Conservation (phyloP, 2,329 filamentous ascomycete genomes). For the Aspergillus hortae region DNA sequence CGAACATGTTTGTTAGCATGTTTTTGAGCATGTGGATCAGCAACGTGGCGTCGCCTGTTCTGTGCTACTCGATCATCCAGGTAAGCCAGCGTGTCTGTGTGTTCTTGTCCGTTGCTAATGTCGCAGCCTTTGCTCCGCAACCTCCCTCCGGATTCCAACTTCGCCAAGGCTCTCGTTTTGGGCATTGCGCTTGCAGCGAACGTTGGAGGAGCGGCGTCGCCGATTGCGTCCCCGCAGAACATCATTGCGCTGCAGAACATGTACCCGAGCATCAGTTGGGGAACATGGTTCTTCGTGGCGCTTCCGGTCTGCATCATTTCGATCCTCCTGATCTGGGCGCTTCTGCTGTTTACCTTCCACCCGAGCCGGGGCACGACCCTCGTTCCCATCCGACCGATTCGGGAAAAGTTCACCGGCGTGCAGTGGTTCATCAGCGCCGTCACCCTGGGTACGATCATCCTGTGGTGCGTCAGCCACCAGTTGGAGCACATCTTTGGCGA, state of each 20-base stretch:
- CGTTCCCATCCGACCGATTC: conserved; percentile 83
- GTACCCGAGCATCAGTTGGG: conserved; percentile 86
- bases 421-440: conserved; percentile 91
- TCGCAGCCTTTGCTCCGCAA: conserved; percentile 87
- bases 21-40: conserved; percentile 99
- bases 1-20: conserved; percentile 97
- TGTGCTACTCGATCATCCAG: conserved; percentile 97
- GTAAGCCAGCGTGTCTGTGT: conserved; percentile 41
- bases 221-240: conserved; percentile 96
- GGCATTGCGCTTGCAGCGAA: conserved; percentile 94
- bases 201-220: conserved; percentile 92
- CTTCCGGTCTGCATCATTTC: conserved; percentile 89
- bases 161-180: conserved; percentile 92
- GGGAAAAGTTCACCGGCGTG: conserved; percentile 79
- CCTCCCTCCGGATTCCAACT: conserved; percentile 80
- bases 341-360: conserved; percentile 80
- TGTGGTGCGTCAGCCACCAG: conserved; percentile 92
- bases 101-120: background rate
- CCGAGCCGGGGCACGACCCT: conserved; percentile 83
- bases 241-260: conserved; percentile 96
- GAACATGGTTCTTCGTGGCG: conserved; percentile 93
- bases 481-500: conserved; percentile 86
- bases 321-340: conserved; percentile 81
- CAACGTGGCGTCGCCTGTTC: conserved; percentile 92
- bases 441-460: conserved; percentile 75